A percentile compares a stretch with the other conserved stretches of the same genome.
These are phyloP conservation scores for Ballota nigra DNA, from an alignment of 257 asterid genomes.

Conservation along the genomic window DNA sequence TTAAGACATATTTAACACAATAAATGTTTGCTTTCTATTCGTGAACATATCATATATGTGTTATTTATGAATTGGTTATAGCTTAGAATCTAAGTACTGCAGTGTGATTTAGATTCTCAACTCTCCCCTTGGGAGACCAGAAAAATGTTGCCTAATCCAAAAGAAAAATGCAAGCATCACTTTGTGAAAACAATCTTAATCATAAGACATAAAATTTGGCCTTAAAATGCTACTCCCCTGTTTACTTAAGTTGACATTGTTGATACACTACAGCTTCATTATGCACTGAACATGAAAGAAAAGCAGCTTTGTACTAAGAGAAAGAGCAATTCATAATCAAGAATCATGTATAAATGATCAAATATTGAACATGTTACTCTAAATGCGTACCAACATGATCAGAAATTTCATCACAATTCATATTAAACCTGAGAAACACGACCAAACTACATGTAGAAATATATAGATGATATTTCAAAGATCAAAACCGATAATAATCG, in stretches of 20 bases:
- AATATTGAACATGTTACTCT: neutral
- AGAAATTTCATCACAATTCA: neutral
- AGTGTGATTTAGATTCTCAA: neutral
- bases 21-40: neutral
- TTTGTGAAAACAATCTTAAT: neutral
- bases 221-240: neutral
- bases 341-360: neutral
- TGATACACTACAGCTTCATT: neutral
- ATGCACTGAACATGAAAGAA: neutral
- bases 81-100: neutral
- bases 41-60: neutral
- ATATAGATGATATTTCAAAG: conserved; percentile 5
- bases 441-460: neutral
- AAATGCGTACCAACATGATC: neutral
- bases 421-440: neutral
- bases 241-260: neutral
- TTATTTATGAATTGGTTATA: neutral
- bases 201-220: neutral
- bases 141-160: neutral
- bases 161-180: neutral
- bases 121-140: neutral
- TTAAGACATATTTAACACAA: too few relatives aligned
- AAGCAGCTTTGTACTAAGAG: neutral
- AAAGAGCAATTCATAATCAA: neutral
- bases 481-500: neutral